These are phyloP conservation scores for Xerocomellus intermedius DNA, from an alignment of 768 basidiomycete genomes.

Conservation along the genomic window DNA sequence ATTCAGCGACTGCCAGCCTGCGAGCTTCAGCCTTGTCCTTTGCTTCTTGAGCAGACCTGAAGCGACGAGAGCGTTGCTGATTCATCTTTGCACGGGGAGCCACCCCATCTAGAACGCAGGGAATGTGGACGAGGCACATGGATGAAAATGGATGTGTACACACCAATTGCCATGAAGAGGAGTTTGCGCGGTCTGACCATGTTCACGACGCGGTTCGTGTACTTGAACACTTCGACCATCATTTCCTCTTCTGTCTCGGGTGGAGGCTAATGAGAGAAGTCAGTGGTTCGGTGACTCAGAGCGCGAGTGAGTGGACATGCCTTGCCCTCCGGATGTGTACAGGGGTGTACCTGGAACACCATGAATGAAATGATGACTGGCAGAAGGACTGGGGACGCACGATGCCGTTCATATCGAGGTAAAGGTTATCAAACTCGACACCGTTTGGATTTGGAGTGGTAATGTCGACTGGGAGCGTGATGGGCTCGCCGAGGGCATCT, in stretches of 20 bases:
- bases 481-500: slow-evolving; percentile 62
- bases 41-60: slow-evolving; percentile 93
- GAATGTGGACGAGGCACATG: background rate
- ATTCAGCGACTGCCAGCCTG: slow-evolving; percentile 76
- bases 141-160: slow-evolving; percentile 23
- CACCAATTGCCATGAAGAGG: slow-evolving; percentile 98
- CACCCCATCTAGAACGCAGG: slow-evolving; percentile 72
- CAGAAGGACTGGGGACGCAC: slow-evolving; percentile 42
- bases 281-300: background rate
- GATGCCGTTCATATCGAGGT: slow-evolving; percentile 99
- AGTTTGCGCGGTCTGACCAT: slow-evolving; percentile 95
- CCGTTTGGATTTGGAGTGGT: slow-evolving; percentile 89
- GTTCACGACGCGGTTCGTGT: slow-evolving; percentile 95
- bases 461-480: slow-evolving; percentile 78
- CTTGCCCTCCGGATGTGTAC: slow-evolving; percentile 98
- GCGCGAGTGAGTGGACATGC: slow-evolving; percentile 35
- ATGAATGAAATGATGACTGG: background rate
- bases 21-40: slow-evolving; percentile 89
- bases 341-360: slow-evolving; percentile 80
- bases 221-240: slow-evolving; percentile 97
- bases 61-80: slow-evolving; percentile 95
- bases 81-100: slow-evolving; percentile 99
- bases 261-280: slow-evolving; percentile 58
- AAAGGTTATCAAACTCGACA: slow-evolving; percentile 92
- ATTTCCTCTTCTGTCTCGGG: slow-evolving; percentile 98